Evolutionary conservation across 257 asterid species (phyloP).

Genomic region (Marsdenia floribunda): DNA sequence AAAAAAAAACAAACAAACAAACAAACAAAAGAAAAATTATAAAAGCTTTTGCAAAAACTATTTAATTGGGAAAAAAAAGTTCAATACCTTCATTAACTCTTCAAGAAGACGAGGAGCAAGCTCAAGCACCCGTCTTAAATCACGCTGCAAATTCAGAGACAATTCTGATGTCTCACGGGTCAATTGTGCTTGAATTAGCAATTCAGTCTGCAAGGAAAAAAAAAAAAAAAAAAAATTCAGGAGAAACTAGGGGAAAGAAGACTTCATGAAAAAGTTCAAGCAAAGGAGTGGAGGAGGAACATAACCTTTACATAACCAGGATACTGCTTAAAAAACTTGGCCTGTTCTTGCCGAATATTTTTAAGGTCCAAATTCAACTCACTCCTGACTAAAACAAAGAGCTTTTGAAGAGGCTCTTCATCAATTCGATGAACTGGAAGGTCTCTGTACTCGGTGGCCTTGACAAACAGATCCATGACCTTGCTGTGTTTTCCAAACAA

Average conservation of each 20-base stretch:
- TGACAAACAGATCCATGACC: conserved; percentile 88
- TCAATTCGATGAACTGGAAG: conserved; percentile 95
- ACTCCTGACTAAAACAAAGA: conserved; percentile 87
- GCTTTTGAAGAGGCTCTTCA: conserved; percentile 91
- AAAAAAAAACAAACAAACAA: too few species aligned
- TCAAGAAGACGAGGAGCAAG: conserved; percentile 98
- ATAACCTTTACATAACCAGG: conserved; percentile 95
- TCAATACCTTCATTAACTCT: conserved; percentile 88
- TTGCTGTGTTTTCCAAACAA: conserved; percentile 57
- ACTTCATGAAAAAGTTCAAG: conserved; percentile 10
- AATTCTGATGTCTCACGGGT: conserved; percentile 85
- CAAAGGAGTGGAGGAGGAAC: conserved; percentile 15
- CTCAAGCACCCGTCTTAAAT: conserved; percentile 77
- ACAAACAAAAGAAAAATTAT: not conserved
- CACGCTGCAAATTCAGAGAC: conserved; percentile 70
- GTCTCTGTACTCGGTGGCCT: conserved; percentile 98
- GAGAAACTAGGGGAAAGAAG: conserved; percentile 15
- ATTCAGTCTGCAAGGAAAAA: conserved; percentile 62
- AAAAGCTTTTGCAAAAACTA: conserved; percentile 1
- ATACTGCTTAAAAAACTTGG: conserved; percentile 95
- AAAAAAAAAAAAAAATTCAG: conserved; percentile 10
- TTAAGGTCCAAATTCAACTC: conserved; percentile 94
- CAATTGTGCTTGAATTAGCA: conserved; percentile 93
- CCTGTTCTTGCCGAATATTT: conserved; percentile 91
- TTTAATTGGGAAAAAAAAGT: conserved; percentile 4